Base-by-base conservation (phyloP, 768 basidiomycete species). In the Mycena olivaceomarginata region DNA sequence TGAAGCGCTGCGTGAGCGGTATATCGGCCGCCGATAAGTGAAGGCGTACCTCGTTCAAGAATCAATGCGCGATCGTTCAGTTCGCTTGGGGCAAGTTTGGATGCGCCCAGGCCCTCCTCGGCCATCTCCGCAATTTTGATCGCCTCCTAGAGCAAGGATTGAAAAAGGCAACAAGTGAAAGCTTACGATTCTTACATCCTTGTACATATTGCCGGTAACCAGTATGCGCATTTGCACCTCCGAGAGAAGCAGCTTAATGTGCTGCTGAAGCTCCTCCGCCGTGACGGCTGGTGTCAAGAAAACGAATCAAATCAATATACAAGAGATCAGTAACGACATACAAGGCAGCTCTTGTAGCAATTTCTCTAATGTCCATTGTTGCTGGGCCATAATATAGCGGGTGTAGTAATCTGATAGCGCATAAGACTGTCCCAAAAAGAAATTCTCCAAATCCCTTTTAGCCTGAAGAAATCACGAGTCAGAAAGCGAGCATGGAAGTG, bases 361-460 rank as follows among this genome's bases (percentile, higher is more conserved):
- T 80, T 99, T 97, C 56, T 94, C 89, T 20, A 95, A 83, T 3
- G 94, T 94, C 92, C 95, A 98, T 63, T 93, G 90, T 63, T 89
- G 87, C 70, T 95, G 92, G 2, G 94, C 89, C 68, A 97, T 86
- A 12, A 96, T 83, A 84, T 97, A 93, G 20, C 92, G 90, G 10
- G 88, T 88, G 82, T 93, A 97, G 82, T 95, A 95, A 79, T 95
- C 93, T 10, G 95, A 94, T 31, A 97, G 88, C 10, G 90, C 87
- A 85, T 96, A 96, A 1, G 96, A 95, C 84, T 97, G 95, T 9
- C 92, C 93, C 72, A 99, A 90, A 85, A 93, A 93, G 85, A 97
- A 96, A 85, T 99, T 99, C 77, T 94, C 91, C 91, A 94, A 96
- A 70, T 94, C 92, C 75, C 93, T 91, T 85, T 92, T 91, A 53